Conservation (phyloP, 306 rosid genomes). For the Acacia confusa region DNA sequence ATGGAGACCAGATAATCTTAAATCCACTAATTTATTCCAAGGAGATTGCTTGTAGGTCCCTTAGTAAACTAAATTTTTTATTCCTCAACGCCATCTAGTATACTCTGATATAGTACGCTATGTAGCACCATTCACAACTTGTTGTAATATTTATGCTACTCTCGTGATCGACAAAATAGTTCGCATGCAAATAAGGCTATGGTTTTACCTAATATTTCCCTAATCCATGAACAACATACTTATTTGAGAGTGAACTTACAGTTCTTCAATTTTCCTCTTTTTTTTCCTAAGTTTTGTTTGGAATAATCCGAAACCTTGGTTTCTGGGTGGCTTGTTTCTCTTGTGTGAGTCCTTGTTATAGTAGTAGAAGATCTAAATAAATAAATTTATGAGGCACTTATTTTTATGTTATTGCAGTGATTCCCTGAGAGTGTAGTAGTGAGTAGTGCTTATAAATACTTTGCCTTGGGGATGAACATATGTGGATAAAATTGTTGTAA, state of each 20-base stretch:
- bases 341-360: neutral
- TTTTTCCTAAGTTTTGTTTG: slow-evolving; percentile 4
- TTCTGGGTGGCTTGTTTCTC: slow-evolving; percentile 11
- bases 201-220: no score
- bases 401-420: slow-evolving; percentile 5
- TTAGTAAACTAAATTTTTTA: neutral
- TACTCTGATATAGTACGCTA: neutral
- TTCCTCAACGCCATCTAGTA: no score
- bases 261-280: neutral
- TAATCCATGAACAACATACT: no score
- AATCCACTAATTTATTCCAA: no score
- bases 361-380: neutral
- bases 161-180: no score
- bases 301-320: slow-evolving; percentile 1
- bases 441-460: neutral
- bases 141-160: no score
- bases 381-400: neutral
- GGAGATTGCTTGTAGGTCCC: slow-evolving; percentile 19
- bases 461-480: slow-evolving; percentile 3
- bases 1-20: no score
- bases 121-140: no score
- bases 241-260: neutral
- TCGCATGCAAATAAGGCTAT: no score
- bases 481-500: neutral
- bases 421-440: slow-evolving; percentile 2